Conservation (phyloP, 768 basidiomycete species). For the Xerocomellus chrysenteron region DNA sequence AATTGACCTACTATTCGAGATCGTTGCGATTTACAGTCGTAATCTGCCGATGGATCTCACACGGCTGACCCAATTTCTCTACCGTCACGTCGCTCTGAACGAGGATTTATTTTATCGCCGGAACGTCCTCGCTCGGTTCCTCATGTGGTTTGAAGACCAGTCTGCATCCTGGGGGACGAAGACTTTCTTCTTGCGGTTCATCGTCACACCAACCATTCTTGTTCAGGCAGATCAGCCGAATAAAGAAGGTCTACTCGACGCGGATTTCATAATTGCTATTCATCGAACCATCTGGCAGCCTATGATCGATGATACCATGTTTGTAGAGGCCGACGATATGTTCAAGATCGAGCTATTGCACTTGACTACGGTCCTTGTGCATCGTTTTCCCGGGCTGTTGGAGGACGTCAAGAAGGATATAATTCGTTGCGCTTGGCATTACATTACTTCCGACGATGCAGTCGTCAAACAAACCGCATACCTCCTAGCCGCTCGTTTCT, state of each 20-base stretch:
- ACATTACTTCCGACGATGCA: constrained; percentile 80
- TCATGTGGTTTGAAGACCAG: constrained; percentile 76
- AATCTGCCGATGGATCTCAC: constrained; percentile 81
- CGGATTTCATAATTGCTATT: constrained; percentile 66
- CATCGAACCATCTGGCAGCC: constrained; percentile 82
- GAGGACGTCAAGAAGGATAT: constrained; percentile 86
- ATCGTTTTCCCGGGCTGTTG: constrained; percentile 77
- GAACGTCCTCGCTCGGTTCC: constrained; percentile 81
- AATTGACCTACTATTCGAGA: constrained; percentile 85
- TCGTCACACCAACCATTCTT: constrained; percentile 85
- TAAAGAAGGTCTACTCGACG: constrained; percentile 65
- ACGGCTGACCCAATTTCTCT: constrained; percentile 79
- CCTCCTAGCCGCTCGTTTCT: constrained; percentile 88
- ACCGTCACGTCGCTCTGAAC: constrained; percentile 76
- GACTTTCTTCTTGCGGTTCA: constrained; percentile 71
- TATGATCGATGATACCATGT: constrained; percentile 53
- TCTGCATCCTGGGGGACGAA: constrained; percentile 73
- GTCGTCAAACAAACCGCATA: constrained; percentile 93
- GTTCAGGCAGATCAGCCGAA: constrained; percentile 62
- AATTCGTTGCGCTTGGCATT: constrained; percentile 91
- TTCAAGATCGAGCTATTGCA: constrained; percentile 91
- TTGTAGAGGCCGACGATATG: constrained; percentile 70
- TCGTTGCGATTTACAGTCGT: constrained; percentile 78
- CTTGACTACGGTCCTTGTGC: constrained; percentile 84
- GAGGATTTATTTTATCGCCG: constrained; percentile 68